Base-by-base conservation (phyloP, 208 protist species). In the Crithidia expoeki region DNA sequence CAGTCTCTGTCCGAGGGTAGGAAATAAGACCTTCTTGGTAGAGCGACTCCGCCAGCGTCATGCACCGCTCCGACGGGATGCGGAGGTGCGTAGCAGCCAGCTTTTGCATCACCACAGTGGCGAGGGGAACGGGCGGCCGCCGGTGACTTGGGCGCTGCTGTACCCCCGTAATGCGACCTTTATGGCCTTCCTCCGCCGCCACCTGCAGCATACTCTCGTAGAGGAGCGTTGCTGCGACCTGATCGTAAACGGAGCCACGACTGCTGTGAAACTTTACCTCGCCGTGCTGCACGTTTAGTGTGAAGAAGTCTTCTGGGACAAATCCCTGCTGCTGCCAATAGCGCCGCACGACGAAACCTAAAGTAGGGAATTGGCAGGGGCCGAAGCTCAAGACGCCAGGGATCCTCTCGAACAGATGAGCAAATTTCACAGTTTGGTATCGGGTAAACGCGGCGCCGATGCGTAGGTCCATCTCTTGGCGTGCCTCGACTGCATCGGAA, bases 1-100 rank as follows among this genome's bases (percentile, higher is more conserved):
- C 95, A 0, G 98, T 99, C 72, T 99, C 98, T 6, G 98, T 99
- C 49, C 98, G 88, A 1, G 98, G 98, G 85, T 99, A 99, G 55
- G 94, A 95, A 30, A 98, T 84, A 63, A 92, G 86, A 21, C 92
- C 92, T 62, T 97, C 85, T 59, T 98, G 92, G 72, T 98, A 98
- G 14, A 98, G 85, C 28, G 77, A 83, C 84, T 98, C 93, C 9
- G 94, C 92, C 50, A 98, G 74, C 16, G 82, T 74, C 98, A 99
- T 99, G 55, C 97, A 98, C 36, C 94, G 67, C 63, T 98, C 90
- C 7, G 98, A 96, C 12, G 86, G 72, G 3, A 99, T 94, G 46
- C 76, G 81, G 12, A 99, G 83, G 63, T 98, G 97, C 16, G 77
- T 84, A 16, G 98, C 84, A 23, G 94, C 96, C 0, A 97, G 62